A percentile compares a stretch with the other conserved stretches of the same genome.
phyloP scores from a whole-genome alignment of 2,329 filamentous ascomycete genomes.

The Cryphonectria radicalis region DNA sequence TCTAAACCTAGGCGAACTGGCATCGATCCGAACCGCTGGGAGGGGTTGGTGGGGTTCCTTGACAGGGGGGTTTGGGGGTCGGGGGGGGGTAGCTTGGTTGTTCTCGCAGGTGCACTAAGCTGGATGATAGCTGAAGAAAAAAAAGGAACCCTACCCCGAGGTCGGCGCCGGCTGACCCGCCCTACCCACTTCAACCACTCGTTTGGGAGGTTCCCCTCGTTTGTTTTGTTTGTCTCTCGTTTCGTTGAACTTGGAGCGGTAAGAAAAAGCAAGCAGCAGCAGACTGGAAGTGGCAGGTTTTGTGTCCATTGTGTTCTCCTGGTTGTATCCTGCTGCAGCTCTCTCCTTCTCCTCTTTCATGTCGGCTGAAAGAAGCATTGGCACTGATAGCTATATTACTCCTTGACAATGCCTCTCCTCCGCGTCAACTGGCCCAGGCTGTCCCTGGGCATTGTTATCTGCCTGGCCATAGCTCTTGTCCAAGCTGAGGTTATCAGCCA shows the following conservation, averaged over 20 bases:
- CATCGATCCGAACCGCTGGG: background rate
- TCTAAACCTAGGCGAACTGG: background rate
- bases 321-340: background rate
- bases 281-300: background rate
- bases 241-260: background rate
- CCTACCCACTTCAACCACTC: background rate
- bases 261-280: background rate
- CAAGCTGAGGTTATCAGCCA: conserved; percentile 20
- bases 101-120: no score
- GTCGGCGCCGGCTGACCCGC: conserved; percentile 6
- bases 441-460: conserved; percentile 26
- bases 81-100: background rate
- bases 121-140: background rate
- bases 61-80: background rate
- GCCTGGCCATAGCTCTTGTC: conserved; percentile 27
- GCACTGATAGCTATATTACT: background rate
- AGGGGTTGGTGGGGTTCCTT: background rate
- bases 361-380: background rate
- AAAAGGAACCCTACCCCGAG: background rate
- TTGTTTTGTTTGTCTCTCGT: background rate
- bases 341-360: background rate
- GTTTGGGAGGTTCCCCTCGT: background rate
- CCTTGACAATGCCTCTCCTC: conserved; percentile 20
- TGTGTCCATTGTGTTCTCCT: background rate
- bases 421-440: conserved; percentile 27